Evolutionary conservation across 306 rosid species (phyloP).

Genomic region (Sicyos edulis): DNA sequence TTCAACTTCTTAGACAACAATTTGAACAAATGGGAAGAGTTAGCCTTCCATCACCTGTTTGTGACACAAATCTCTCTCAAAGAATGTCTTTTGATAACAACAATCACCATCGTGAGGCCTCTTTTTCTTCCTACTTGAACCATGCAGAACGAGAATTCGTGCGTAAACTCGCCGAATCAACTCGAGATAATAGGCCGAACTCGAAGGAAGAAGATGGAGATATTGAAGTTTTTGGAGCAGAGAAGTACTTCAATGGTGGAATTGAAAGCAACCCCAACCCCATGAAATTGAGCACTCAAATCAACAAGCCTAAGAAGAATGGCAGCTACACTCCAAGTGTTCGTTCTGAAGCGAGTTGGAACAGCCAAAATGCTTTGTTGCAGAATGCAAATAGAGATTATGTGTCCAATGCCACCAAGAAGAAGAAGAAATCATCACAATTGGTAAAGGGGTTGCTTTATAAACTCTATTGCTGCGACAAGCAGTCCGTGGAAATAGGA

Average conservation of each 20-base stretch:
- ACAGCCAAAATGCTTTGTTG: conserved; percentile 62
- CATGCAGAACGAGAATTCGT: conserved; percentile 20
- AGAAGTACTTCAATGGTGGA: conserved; percentile 84
- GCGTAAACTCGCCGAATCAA: conserved; percentile 15
- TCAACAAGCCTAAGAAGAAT: conserved; percentile 25
- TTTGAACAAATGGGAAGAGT: conserved; percentile 14
- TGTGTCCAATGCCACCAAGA: conserved; percentile 26
- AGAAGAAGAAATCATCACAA: not conserved
- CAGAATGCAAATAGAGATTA: conserved; percentile 30
- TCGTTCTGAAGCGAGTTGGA: conserved; percentile 69
- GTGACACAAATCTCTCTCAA: conserved; percentile 5
- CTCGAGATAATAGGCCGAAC: not conserved
- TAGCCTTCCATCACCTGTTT: conserved; percentile 17
- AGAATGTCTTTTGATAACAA: conserved; percentile 13
- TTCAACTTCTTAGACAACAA: too few species aligned
- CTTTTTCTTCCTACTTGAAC: conserved; percentile 20
- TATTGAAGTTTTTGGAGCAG: conserved; percentile 80
- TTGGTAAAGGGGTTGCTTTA: conserved; percentile 27
- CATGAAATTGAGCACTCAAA: conserved; percentile 28
- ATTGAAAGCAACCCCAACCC: conserved; percentile 28
- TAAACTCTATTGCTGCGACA: conserved; percentile 63
- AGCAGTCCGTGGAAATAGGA: conserved; percentile 55
- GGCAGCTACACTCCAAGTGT: conserved; percentile 39
- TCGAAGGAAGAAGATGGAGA: conserved; percentile 53
- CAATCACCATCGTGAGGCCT: conserved; percentile 16